Evolutionary conservation across 805 yeast species (phyloP).

Genomic region (Cyberlindnera amylophila): DNA sequence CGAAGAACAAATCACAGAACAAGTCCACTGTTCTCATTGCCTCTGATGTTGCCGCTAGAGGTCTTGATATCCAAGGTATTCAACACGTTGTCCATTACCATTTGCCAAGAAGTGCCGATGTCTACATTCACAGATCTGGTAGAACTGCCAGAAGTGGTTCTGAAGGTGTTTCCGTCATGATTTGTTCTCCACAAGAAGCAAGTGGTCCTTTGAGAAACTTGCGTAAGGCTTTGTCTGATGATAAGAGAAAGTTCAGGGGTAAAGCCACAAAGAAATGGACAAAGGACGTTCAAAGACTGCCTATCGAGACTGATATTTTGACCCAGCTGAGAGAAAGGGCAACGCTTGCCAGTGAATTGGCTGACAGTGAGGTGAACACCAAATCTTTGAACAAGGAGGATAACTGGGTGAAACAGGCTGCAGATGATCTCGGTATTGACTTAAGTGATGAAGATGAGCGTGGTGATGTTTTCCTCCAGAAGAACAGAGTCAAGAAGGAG

Average conservation of each 20-base stretch:
- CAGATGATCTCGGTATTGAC: conserved; percentile 87
- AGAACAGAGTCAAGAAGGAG: conserved; percentile 54
- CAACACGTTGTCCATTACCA: conserved; percentile 96
- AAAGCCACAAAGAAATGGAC: conserved; percentile 41
- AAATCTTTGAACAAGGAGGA: conserved; percentile 64
- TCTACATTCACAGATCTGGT: conserved; percentile 93
- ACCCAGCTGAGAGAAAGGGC: conserved; percentile 68
- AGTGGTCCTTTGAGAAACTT: conserved; percentile 81
- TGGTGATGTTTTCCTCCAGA: conserved; percentile 64
- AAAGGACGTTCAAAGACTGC: conserved; percentile 62
- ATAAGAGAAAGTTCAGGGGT: conserved; percentile 27
- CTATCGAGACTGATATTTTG: conserved; percentile 72
- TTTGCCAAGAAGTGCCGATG: conserved; percentile 90
- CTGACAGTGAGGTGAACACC: conserved; percentile 63
- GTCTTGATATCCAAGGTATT: conserved; percentile 85
- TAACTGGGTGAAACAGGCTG: conserved; percentile 84
- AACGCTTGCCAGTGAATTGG: conserved; percentile 64
- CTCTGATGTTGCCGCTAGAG: conserved; percentile 98
- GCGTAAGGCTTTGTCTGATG: conserved; percentile 49
- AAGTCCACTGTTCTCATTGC: conserved; percentile 73
- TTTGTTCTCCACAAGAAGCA: conserved; percentile 92
- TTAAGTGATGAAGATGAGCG: conserved; percentile 67
- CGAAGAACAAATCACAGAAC: conserved; percentile 35
- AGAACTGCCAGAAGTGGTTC: conserved; percentile 96
- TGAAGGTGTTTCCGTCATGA: conserved; percentile 92